Evolutionary conservation across 805 yeast species (phyloP).

Genomic region (Barnettozyma sucrosica): DNA sequence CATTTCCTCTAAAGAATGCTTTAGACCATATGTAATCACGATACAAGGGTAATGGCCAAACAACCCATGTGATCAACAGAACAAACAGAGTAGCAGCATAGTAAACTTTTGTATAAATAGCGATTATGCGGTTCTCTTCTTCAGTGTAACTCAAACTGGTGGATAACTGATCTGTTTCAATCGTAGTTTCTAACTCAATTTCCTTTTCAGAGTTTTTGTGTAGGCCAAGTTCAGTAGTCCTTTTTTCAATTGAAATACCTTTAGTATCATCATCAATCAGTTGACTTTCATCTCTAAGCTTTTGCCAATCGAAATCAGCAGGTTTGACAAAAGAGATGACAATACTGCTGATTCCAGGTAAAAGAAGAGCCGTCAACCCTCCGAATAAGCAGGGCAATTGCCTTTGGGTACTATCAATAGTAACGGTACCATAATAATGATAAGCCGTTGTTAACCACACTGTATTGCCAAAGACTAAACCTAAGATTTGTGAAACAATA

Average conservation of each 20-base stretch:
- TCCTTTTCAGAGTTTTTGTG: neutral
- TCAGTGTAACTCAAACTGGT: neutral
- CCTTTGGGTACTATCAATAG: constrained; percentile 26
- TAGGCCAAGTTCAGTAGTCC: neutral
- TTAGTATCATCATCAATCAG: constrained; percentile 35
- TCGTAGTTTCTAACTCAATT: neutral
- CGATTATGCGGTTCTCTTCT: constrained; percentile 8
- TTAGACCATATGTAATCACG: constrained; percentile 36
- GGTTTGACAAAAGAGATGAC: constrained; percentile 46
- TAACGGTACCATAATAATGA: constrained; percentile 20
- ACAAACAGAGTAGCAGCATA: constrained; percentile 24
- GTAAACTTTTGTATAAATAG: constrained; percentile 25
- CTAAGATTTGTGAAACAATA: constrained; percentile 29
- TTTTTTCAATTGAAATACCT: neutral
- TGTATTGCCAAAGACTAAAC: constrained; percentile 27
- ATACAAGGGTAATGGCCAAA: constrained; percentile 38
- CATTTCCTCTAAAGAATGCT: constrained; percentile 34
- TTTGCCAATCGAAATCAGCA: constrained; percentile 28
- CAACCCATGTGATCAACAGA: constrained; percentile 32
- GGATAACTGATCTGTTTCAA: neutral
- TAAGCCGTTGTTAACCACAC: constrained; percentile 29
- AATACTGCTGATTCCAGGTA: constrained; percentile 34
- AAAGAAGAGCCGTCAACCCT: constrained; percentile 28
- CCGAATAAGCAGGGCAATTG: constrained; percentile 34
- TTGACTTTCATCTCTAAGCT: constrained; percentile 17